Conservation (phyloP, 2,329 filamentous ascomycete genomes). For the Trichoderma afroharzianum region DNA sequence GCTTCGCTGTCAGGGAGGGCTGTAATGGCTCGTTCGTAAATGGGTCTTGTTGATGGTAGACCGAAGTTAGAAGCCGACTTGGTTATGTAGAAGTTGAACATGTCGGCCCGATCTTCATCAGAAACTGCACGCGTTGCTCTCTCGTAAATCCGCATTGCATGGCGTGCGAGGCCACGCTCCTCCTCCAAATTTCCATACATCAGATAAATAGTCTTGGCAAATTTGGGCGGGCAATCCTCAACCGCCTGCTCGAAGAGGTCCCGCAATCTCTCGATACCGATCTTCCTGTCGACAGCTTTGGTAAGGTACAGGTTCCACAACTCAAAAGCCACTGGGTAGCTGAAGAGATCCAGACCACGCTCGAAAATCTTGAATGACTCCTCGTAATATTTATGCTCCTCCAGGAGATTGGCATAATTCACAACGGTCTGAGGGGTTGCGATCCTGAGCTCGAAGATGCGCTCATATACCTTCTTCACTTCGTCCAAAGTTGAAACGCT, state of each 20-base stretch:
- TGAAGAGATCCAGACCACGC: conserved; percentile 94
- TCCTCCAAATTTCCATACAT: conserved; percentile 99
- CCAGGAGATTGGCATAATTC: conserved; percentile 93
- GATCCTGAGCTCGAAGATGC: conserved; percentile 96
- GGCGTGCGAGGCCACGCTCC: conserved; percentile 86
- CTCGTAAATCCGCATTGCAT: conserved; percentile 99
- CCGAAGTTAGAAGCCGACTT: conserved; percentile 98
- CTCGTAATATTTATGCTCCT: conserved; percentile 93
- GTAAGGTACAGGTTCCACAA: conserved; percentile 98
- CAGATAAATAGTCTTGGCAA: conserved; percentile 91
- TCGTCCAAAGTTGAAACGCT: conserved; percentile 89
- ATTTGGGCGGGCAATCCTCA: conserved; percentile 90
- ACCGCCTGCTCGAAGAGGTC: conserved; percentile 97
- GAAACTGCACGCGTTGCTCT: conserved; percentile 90
- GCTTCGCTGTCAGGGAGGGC: conserved; percentile 91
- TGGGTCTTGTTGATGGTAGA: conserved; percentile 86
- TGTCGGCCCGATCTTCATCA: conserved; percentile 90
- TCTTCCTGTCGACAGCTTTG: conserved; percentile 94
- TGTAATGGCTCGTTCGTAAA: conserved; percentile 93
- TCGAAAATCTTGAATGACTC: conserved; percentile 98
- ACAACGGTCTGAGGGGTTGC: conserved; percentile 97
- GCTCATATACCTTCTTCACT: conserved; percentile 90
- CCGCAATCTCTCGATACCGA: conserved; percentile 87
- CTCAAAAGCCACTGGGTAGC: conserved; percentile 95
- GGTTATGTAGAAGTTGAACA: conserved; percentile 99